Evolutionary conservation across 805 yeast species (phyloP), one percentile per base, ranked within the genome.

Genomic region (Metschnikowia lochheadii): DNA sequence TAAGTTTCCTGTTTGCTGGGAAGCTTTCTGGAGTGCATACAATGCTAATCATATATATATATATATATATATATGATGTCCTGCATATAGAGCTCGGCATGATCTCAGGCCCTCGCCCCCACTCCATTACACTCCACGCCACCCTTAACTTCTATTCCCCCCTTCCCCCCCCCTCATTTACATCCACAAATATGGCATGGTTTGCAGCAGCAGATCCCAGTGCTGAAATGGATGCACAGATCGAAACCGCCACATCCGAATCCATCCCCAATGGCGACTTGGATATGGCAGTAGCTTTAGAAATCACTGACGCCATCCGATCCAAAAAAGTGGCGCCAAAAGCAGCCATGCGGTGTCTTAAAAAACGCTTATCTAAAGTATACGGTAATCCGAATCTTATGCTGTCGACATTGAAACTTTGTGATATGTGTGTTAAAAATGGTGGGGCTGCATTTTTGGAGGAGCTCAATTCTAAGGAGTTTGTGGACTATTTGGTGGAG

Each of bases 251-350:
- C 15, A 89, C 97, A 0, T 84, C 91, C 36, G 96, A 89, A 65
- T 73, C 87, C n/a, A 85, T 91, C 42, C 97, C 97, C 5, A 82
- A 85, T 62, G 97, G 97, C 2, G 97, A 91, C 61, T 76, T 87
- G 42, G 96, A 91, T 61, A 70, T 86, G 51, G 76, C 77, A 2
- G 58, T 63, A 21, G 90, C 92, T 13, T 73, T 94, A 52, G 98
- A 94, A 63, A 80, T 92, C 49, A 86, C 96, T 46, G 99, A 94
- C 65, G 63, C 83, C 39, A 88, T 94, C 36, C 79, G 97, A 57
- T 83, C 92, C 42, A 89, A 89, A 61, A 82, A 84, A 52, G 82
- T 89, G 8, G 77, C 84, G 0, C 81, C 97, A 2, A 85, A 82
- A 59, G 92, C 85, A 49, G 89, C 95, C 29, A 87, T 92, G 91